Percentiles rank a stretch among this genome's conserved stretches.
Conservation (phyloP, 768 basidiomycete species). For the Hortiboletus flavorubellus region DNA sequence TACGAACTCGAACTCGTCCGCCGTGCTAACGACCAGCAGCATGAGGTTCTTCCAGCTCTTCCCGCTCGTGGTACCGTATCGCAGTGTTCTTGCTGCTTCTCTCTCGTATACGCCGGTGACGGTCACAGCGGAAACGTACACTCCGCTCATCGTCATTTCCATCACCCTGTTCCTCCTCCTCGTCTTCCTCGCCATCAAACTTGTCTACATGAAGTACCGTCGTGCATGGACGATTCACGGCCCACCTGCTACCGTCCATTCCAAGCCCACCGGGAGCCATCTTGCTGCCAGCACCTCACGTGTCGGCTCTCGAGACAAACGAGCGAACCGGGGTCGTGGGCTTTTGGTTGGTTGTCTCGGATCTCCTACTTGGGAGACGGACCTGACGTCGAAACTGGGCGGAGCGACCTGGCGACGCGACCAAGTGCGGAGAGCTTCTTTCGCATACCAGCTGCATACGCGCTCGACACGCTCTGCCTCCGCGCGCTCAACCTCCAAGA, state of each 20-base stretch:
- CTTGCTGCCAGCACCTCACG: background rate
- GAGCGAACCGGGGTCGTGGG: constrained; percentile 2
- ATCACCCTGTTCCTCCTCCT: constrained; percentile 17
- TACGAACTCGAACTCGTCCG: constrained; percentile 1
- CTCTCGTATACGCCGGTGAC: background rate
- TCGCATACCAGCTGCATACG: constrained; percentile 8
- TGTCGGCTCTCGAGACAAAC: constrained; percentile 7
- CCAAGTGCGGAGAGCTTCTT: background rate
- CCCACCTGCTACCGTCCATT: background rate
- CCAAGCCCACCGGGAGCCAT: background rate
- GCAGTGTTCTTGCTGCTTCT: constrained; percentile 14
- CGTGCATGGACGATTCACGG: constrained; percentile 27
- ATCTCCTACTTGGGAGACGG: constrained; percentile 32
- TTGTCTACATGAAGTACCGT: constrained; percentile 29
- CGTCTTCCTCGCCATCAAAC: constrained; percentile 20
- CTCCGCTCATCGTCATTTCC: constrained; percentile 13
- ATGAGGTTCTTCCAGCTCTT: constrained; percentile 7
- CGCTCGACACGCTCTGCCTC: constrained; percentile 6
- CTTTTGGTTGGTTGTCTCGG: constrained; percentile 30
- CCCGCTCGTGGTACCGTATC: background rate
- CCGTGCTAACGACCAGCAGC: background rate
- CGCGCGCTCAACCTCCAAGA: background rate
- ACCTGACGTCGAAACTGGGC: constrained; percentile 14
- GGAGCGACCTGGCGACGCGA: background rate
- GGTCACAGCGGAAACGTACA: background rate